Evolutionary conservation across 768 basidiomycete genomes (phyloP).

Genomic region (Lactarius trivialis): DNA sequence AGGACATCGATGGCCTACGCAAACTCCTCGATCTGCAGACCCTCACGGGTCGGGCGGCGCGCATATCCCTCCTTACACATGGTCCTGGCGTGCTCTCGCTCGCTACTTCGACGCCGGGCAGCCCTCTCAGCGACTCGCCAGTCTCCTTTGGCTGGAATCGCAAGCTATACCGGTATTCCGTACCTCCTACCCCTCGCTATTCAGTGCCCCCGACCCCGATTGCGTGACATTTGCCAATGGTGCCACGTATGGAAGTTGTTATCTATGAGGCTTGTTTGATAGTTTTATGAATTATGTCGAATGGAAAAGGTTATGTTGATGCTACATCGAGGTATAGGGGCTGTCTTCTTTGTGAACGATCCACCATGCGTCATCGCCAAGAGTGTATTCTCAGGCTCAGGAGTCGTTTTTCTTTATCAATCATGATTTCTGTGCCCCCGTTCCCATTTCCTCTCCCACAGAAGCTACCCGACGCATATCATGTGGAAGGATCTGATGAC

Average conservation of each 20-base stretch:
- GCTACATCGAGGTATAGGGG: too few relatives aligned
- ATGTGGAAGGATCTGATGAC: neutral
- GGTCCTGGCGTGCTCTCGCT: conserved; percentile 29
- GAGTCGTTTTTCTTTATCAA: too few relatives aligned
- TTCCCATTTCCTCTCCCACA: neutral
- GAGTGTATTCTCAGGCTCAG: too few relatives aligned
- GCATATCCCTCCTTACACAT: conserved; percentile 27
- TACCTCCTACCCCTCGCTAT: conserved; percentile 17
- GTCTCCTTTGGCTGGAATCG: conserved; percentile 18
- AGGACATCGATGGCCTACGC: conserved; percentile 29
- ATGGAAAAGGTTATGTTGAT: neutral
- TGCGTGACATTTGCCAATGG: neutral
- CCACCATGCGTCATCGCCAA: too few relatives aligned
- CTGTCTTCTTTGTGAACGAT: too few relatives aligned
- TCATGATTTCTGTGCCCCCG: neutral
- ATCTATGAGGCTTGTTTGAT: neutral
- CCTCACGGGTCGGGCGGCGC: conserved; percentile 26
- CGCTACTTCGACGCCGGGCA: conserved; percentile 25
- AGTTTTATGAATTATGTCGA: neutral
- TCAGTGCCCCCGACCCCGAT: conserved; percentile 20
- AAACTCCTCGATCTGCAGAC: conserved; percentile 31
- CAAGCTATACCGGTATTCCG: conserved; percentile 17
- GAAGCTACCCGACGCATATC: neutral
- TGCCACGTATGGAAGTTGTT: neutral
- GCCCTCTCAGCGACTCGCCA: conserved; percentile 20